phyloP scores from a whole-genome alignment of 441 rosid genomes.

The Biscutella auriculata region DNA sequence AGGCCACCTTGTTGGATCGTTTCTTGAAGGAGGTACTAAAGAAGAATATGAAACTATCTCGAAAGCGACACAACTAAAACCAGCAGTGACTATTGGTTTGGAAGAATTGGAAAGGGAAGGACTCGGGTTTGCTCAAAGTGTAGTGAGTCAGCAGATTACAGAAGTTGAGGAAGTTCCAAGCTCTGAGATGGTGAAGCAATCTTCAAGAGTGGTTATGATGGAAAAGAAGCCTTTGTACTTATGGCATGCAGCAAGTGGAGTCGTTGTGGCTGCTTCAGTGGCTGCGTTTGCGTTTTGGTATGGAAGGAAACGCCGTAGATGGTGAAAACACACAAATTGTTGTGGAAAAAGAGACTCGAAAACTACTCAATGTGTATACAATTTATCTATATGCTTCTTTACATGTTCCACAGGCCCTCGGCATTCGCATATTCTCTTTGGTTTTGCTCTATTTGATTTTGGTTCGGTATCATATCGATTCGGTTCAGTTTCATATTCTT shows the following conservation, averaged over 20 bases:
- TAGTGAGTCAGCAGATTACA: conserved; percentile 28
- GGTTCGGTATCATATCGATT: no score
- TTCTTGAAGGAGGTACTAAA: conserved; percentile 91
- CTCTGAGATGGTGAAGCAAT: conserved; percentile 21
- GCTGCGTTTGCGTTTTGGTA: conserved; percentile 88
- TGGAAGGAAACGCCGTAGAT: conserved; percentile 72
- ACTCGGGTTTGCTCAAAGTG: conserved; percentile 42
- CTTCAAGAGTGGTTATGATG: conserved; percentile 12
- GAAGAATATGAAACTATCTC: conserved; percentile 85
- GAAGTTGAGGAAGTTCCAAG: conserved; percentile 17
- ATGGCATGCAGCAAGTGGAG: conserved; percentile 68
- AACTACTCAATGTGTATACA: conserved; percentile 14
- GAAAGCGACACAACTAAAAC: conserved; percentile 46
- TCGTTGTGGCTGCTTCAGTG: conserved; percentile 59
- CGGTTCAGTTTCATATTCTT: no score
- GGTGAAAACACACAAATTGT: conserved; percentile 33
- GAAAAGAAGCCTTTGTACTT: conserved; percentile 35
- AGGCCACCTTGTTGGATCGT: conserved; percentile 73
- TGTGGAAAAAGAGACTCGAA: conserved; percentile 13
- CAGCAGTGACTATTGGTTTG: conserved; percentile 34
- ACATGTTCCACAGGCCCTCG: no score
- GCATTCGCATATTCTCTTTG: no score
- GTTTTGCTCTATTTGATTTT: no score
- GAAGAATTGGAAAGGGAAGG: conserved; percentile 56
- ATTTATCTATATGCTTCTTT: no score